phyloP scores from a whole-genome alignment of 2,329 filamentous ascomycete species.

The Penicillium sp. region DNA sequence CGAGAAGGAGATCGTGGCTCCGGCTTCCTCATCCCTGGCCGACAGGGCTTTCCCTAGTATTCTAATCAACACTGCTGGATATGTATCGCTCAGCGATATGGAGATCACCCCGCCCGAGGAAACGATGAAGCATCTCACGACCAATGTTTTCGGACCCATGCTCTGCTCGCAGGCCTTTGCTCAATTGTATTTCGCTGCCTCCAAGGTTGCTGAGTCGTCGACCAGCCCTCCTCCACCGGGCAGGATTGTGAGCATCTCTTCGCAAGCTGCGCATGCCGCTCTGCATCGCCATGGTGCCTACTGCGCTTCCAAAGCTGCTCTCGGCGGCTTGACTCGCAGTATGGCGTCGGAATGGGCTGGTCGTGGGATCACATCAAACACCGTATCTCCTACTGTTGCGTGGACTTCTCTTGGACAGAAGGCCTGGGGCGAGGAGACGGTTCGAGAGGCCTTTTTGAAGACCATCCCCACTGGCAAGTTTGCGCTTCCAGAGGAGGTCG shows the following conservation, averaged over 20 bases:
- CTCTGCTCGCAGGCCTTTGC: constrained; percentile 53
- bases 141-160: constrained; percentile 52
- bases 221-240: constrained; percentile 37
- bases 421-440: constrained; percentile 43
- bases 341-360: constrained; percentile 55
- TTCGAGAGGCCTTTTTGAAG: constrained; percentile 41
- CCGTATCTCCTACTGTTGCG: constrained; percentile 51
- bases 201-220: constrained; percentile 22
- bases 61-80: constrained; percentile 49
- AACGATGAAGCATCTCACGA: constrained; percentile 47
- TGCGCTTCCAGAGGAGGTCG: constrained; percentile 45
- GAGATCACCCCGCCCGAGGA: constrained; percentile 50
- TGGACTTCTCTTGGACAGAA: constrained; percentile 53
- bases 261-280: constrained; percentile 53
- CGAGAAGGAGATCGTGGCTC: constrained; percentile 27
- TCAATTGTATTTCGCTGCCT: constrained; percentile 42
- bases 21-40: constrained; percentile 3
- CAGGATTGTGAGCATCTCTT: constrained; percentile 52
- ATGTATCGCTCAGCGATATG: constrained; percentile 51
- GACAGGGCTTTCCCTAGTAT: constrained; percentile 43
- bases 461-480: constrained; percentile 47
- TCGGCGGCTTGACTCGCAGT: constrained; percentile 50
- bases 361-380: constrained; percentile 52
- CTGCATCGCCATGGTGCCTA: constrained; percentile 52
- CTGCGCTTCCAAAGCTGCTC: constrained; percentile 53